These are phyloP conservation scores for Cladosporium sp. DNA, from an alignment of 2,329 filamentous ascomycete genomes.

Conservation along the genomic window DNA sequence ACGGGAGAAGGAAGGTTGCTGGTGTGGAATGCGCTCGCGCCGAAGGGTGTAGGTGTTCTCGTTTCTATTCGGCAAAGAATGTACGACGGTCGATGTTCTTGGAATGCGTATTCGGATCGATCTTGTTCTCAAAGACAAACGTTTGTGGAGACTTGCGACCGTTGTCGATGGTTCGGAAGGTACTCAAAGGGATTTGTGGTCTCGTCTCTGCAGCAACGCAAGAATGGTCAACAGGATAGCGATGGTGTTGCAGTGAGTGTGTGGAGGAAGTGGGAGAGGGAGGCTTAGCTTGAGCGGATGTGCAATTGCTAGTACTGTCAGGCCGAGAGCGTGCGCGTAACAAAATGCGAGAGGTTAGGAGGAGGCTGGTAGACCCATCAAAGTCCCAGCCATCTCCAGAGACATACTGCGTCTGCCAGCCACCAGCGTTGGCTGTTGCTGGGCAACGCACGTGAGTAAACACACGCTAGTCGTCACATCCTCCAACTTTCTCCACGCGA, in stretches of 20 bases:
- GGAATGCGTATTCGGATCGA: constrained; percentile 12
- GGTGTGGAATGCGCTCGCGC: constrained; percentile 16
- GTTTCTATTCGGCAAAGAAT: constrained; percentile 14
- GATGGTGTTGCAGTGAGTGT: neutral
- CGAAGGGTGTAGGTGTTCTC: constrained; percentile 3
- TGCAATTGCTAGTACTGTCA: constrained; percentile 15
- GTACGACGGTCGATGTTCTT: constrained; percentile 10
- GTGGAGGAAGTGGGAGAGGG: constrained; percentile 17
- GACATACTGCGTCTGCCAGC: constrained; percentile 7
- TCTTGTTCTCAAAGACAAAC: constrained; percentile 9
- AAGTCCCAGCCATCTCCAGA: constrained; percentile 12
- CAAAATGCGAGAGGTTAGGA: constrained; percentile 12
- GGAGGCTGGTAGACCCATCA: constrained; percentile 9
- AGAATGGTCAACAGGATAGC: constrained; percentile 9
- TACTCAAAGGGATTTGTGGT: neutral
- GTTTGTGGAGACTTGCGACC: constrained; percentile 16
- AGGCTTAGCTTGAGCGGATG: constrained; percentile 17
- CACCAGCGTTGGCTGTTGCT: constrained; percentile 3
- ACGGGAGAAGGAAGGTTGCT: constrained; percentile 14
- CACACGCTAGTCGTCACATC: constrained; percentile 5
- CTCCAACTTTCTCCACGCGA: constrained; percentile 3
- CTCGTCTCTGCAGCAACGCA: constrained; percentile 14
- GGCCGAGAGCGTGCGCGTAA: neutral
- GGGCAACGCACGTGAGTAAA: constrained; percentile 8
- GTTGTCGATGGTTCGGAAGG: constrained; percentile 8